Percentiles rank a stretch among this genome's conserved stretches.
phyloP scores from a whole-genome alignment of 768 basidiomycete species.

The Melanogaster broomeanus region DNA sequence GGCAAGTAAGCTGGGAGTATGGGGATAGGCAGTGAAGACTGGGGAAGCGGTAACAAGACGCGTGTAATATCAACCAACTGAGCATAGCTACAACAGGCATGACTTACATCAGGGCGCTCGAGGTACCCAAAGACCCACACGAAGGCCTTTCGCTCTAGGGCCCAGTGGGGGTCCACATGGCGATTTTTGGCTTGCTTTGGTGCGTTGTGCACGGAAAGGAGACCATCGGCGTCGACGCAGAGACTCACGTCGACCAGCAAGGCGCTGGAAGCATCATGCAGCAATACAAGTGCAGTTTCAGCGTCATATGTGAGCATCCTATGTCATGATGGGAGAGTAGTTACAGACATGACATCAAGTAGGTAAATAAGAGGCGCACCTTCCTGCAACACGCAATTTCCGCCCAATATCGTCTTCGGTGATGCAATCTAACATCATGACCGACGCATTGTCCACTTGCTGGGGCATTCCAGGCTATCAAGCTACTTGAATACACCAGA shows the following conservation, averaged over 20 bases:
- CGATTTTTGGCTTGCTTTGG: slow-evolving; percentile 8
- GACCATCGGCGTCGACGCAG: slow-evolving; percentile 41
- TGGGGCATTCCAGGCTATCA: slow-evolving; percentile 42
- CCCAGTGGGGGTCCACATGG: slow-evolving; percentile 41
- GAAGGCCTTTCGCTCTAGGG: slow-evolving; percentile 49
- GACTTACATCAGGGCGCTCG: slow-evolving; percentile 48
- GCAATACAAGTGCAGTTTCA: slow-evolving; percentile 43
- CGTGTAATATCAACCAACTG: slow-evolving; percentile 16
- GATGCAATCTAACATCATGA: slow-evolving; percentile 45
- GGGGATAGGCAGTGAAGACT: slow-evolving; percentile 45
- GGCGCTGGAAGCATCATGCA: slow-evolving; percentile 51
- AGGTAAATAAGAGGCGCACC: slow-evolving; percentile 40
- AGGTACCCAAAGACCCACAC: slow-evolving; percentile 61
- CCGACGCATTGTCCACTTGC: slow-evolving; percentile 48
- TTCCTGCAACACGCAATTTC: slow-evolving; percentile 61
- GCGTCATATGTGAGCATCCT: slow-evolving; percentile 64
- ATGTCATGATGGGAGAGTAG: slow-evolving; percentile 9
- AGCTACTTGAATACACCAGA: slow-evolving; percentile 1
- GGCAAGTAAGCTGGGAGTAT: slow-evolving; percentile 42
- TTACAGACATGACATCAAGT: slow-evolving; percentile 9
- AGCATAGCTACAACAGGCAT: slow-evolving; percentile 3
- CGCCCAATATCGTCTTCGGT: slow-evolving; percentile 40
- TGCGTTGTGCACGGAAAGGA: slow-evolving; percentile 14
- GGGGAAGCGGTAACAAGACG: slow-evolving; percentile 7
- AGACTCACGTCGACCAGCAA: slow-evolving; percentile 59